Conservation (phyloP, 495 filamentous ascomycete genomes). For the Monascus purpureus region DNA sequence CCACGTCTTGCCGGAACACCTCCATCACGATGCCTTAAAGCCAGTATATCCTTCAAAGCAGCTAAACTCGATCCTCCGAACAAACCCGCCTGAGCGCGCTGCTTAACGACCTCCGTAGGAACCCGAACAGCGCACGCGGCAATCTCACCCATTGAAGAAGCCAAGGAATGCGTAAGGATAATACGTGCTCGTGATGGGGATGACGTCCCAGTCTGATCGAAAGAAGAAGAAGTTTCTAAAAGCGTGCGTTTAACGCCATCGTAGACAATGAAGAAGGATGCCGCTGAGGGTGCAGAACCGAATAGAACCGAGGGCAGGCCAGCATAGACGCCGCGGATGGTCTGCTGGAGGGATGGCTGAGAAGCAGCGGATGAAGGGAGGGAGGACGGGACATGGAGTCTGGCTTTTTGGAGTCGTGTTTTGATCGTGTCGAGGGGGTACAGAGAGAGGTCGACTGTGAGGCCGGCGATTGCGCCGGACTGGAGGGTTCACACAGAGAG, state of each 20-base stretch:
- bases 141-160: constrained; percentile 80
- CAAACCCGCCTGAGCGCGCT: constrained; percentile 80
- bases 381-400: constrained; percentile 58
- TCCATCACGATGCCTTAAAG: constrained; percentile 22
- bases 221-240: constrained; percentile 16
- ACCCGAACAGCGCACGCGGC: constrained; percentile 87
- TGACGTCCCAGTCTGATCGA: constrained; percentile 3
- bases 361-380: constrained; percentile 51
- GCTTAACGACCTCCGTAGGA: constrained; percentile 94
- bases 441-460: constrained; percentile 80
- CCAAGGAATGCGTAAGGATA: constrained; percentile 58
- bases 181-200: constrained; percentile 21
- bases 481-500: constrained; percentile 29
- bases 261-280: constrained; percentile 97
- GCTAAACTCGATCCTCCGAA: constrained; percentile 34
- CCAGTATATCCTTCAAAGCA: constrained; percentile 57
- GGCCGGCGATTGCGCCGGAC: constrained; percentile 70
- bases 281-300: constrained; percentile 86
- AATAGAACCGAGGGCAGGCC: constrained; percentile 51
- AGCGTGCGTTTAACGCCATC: constrained; percentile 57
- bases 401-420: constrained; percentile 78
- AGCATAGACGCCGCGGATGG: constrained; percentile 61
- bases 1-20: constrained; percentile 26
- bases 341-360: constrained; percentile 25
- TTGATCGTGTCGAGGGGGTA: constrained; percentile 89